Base-by-base conservation (phyloP, 176 grass and related monocot species). In the Phoenix dactylifera region DNA sequence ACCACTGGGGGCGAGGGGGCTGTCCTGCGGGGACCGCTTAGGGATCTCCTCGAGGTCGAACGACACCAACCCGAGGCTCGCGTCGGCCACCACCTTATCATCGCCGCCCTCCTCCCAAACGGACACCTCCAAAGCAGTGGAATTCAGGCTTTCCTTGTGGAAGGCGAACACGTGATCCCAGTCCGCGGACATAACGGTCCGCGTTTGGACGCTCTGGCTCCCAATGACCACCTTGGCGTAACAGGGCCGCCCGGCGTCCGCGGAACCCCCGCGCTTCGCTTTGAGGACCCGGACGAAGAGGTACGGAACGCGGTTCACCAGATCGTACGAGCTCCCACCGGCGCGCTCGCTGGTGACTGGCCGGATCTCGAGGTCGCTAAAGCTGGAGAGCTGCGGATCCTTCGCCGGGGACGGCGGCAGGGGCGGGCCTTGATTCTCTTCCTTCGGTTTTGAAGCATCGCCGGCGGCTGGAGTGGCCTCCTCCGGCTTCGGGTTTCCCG, bases 91-190 rank as follows among this genome's bases (percentile, higher is more conserved):
- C 0, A n/a, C 49, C 53, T 83, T 32, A 3, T 72, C 83, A 14
- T 86, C 84, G 20, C 60, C 57, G 0, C 22, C 71, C 16, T 62
- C 67, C 48, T 97, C 87, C 23, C 83, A 71, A 14, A 98, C 66
- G 50, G 84, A 88, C 44, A 98, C 87, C 61, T 98, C 84, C 15
- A 98, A 60, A 0, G 84, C 76, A 18, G 84, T 92, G 26, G 85
- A 80, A 7, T 84, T 92, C 60, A 98, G 93, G 52, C 82, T 81
- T 1, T 64, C 84, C 76, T 98, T 98, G 79, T 89, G 83, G 73
- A 98, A 98, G 4, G 93, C 87, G 55, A 98, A 98, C 24, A 98
- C 93, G 52, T 89, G 93, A 54, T 98, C 87, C 93, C 93, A 98
- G 80, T 92, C 87, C 0, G 76, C 76, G 17, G 74, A 51, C 4